Evolutionary conservation across 2,329 filamentous ascomycete genomes (phyloP).

Genomic region (Cryphonectria naterciae): DNA sequence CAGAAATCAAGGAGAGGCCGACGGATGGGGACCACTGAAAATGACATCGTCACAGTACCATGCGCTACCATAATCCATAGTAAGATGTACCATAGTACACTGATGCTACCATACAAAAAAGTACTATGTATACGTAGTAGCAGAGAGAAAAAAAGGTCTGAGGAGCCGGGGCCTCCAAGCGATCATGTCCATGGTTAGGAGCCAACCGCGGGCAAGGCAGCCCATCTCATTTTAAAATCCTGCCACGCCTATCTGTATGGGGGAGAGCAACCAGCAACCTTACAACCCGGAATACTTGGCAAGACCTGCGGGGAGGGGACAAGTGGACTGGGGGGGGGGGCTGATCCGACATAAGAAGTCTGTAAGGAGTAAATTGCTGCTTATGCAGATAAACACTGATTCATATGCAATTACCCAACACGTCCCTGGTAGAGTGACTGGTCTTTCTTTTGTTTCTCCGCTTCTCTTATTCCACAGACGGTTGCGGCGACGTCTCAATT

Average conservation of each 20-base stretch:
- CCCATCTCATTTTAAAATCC: conserved; percentile 20
- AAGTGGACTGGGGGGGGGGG: neutral
- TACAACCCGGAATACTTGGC: neutral
- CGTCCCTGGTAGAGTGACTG: neutral
- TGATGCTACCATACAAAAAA: too few species aligned
- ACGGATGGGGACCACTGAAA: neutral
- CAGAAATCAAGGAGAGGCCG: neutral
- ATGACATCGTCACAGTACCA: neutral
- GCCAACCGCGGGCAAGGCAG: conserved; percentile 2
- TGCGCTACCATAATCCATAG: too few species aligned
- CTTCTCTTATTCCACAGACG: too few species aligned
- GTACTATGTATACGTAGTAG: neutral
- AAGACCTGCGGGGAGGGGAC: neutral
- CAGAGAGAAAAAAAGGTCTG: neutral
- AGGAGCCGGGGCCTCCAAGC: neutral
- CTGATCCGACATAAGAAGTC: neutral
- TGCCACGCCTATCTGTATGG: conserved; percentile 18
- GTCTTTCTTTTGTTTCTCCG: neutral
- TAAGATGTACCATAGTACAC: too few species aligned
- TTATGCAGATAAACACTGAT: conserved; percentile 3
- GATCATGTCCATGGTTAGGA: neutral
- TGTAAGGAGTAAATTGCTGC: conserved; percentile 11
- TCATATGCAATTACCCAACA: conserved; percentile 8
- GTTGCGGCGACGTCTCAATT: neutral
- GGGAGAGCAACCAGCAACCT: conserved; percentile 9